Conservation (phyloP, 208 protist species). For the Trypanosomatidae sp. region DNA sequence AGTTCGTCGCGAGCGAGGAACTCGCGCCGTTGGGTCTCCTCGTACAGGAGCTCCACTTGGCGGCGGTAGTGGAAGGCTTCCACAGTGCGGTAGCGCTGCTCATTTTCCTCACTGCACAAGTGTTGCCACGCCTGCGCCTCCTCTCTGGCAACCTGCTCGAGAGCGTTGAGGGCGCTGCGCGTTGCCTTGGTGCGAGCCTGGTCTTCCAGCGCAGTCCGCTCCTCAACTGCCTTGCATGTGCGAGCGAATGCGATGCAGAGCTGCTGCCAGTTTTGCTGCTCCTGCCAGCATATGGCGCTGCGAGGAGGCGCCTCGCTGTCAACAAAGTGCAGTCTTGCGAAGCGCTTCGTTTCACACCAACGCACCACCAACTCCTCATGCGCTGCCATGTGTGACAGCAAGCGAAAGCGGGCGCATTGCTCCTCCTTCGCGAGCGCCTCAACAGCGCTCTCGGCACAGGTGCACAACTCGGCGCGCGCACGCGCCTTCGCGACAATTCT, state of each 20-base stretch:
- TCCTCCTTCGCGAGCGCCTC: constrained; percentile 35
- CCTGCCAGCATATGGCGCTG: constrained; percentile 32
- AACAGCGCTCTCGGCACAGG: constrained; percentile 15
- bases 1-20: constrained; percentile 15
- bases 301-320: constrained; percentile 38
- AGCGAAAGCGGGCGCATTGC: constrained; percentile 45
- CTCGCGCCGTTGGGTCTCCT: constrained; percentile 25
- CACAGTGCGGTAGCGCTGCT: constrained; percentile 6
- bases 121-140: constrained; percentile 7
- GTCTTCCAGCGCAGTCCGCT: constrained; percentile 3
- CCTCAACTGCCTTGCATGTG: constrained; percentile 1
- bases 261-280: constrained; percentile 18
- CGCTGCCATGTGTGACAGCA: constrained; percentile 45
- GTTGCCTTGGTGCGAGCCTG: constrained; percentile 7
- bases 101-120: constrained; percentile 6
- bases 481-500: constrained; percentile 25
- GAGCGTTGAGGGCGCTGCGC: constrained; percentile 3
- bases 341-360: constrained; percentile 29
- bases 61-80: constrained; percentile 8
- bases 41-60: constrained; percentile 16
- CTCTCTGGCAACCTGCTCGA: not conserved
- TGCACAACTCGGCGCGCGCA: constrained; percentile 29
- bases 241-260: constrained; percentile 5
- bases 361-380: constrained; percentile 46
- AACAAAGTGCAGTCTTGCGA: constrained; percentile 16